phyloP scores from a whole-genome alignment of 257 asterid genomes.

The Ilex asprella region DNA sequence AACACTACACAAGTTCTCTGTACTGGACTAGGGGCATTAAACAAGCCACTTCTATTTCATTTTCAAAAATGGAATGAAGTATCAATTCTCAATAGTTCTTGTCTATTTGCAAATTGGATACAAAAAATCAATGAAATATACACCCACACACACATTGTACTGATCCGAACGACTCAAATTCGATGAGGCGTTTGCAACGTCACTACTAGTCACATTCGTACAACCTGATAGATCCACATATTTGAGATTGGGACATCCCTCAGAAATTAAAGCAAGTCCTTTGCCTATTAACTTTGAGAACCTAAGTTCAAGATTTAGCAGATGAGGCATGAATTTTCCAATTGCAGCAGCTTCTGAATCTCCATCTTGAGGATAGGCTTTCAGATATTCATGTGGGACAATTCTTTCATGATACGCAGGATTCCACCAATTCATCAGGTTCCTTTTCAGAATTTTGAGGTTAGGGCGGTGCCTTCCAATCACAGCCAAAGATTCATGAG shows the following conservation, averaged over 20 bases:
- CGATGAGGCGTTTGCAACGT: slow-evolving; percentile 38
- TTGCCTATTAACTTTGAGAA: slow-evolving; percentile 54
- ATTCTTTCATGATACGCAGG: slow-evolving; percentile 50
- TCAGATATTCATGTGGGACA: slow-evolving; percentile 58
- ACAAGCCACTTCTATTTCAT: no score
- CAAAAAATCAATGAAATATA: no score
- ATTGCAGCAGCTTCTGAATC: slow-evolving; percentile 78
- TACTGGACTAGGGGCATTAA: no score
- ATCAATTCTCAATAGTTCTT: no score
- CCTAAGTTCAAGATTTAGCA: slow-evolving; percentile 60
- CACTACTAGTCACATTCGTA: slow-evolving; percentile 60
- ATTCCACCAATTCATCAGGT: slow-evolving; percentile 70
- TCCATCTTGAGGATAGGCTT: slow-evolving; percentile 79
- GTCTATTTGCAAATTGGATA: no score
- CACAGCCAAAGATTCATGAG: slow-evolving; percentile 51
- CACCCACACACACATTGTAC: no score
- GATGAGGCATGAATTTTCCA: slow-evolving; percentile 56
- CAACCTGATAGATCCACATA: slow-evolving; percentile 67
- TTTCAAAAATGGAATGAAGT: no score
- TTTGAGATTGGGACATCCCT: slow-evolving; percentile 62
- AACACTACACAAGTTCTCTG: no score
- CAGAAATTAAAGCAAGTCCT: slow-evolving; percentile 61
- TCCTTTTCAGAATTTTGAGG: slow-evolving; percentile 41
- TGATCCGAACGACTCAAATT: slow-evolving; percentile 54
- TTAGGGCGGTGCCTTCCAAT: slow-evolving; percentile 50